Percentiles rank a stretch among this genome's conserved stretches.
Evolutionary conservation across 768 basidiomycete species (phyloP).

Genomic region (Galerina sulciceps): DNA sequence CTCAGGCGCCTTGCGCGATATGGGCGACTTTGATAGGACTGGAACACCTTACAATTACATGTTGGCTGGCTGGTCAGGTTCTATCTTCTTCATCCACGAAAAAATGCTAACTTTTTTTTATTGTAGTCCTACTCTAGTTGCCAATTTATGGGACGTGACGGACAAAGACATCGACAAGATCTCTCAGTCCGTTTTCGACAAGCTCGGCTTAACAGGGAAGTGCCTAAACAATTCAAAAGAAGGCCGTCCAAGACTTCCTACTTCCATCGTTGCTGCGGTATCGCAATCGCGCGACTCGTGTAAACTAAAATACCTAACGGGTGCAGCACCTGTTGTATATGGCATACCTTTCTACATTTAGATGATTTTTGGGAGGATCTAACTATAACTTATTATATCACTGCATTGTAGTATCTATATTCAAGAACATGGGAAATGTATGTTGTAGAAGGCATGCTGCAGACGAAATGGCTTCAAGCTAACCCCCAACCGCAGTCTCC

Average conservation of each 20-base stretch:
- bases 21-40: constrained; percentile 92
- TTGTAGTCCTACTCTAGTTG: constrained; percentile 85
- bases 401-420: neutral
- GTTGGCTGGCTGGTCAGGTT: constrained; percentile 91
- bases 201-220: constrained; percentile 55
- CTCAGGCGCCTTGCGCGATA: constrained; percentile 83
- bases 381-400: constrained; percentile 3
- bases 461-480: too few species aligned
- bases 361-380: constrained; percentile 15
- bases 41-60: constrained; percentile 96
- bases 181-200: constrained; percentile 81
- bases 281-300: constrained; percentile 79
- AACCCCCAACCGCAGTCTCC: too few species aligned
- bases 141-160: constrained; percentile 98
- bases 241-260: constrained; percentile 21
- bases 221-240: constrained; percentile 24
- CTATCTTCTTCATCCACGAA: neutral
- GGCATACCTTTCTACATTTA: constrained; percentile 90
- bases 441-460: too few species aligned
- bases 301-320: constrained; percentile 92
- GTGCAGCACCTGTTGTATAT: constrained; percentile 93
- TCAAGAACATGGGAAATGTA: too few species aligned
- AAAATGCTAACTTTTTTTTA: neutral
- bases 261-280: constrained; percentile 75
- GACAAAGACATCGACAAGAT: constrained; percentile 97